These are phyloP conservation scores for Daldinia childiae DNA, from an alignment of 495 filamentous ascomycete species.

Conservation along the genomic window DNA sequence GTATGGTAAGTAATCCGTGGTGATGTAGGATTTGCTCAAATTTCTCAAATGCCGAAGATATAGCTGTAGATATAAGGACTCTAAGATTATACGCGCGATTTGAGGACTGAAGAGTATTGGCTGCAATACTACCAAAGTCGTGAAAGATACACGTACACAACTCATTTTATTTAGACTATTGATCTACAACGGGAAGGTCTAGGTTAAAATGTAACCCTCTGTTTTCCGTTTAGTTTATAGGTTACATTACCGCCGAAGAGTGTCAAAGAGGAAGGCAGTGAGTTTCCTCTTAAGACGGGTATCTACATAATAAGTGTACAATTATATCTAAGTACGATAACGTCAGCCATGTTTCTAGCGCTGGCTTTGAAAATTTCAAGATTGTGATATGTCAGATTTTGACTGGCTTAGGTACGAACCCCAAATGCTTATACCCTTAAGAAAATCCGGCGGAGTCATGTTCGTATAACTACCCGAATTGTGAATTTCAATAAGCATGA, in stretches of 20 bases:
- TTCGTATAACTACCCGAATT: not conserved
- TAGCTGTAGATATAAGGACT: not conserved
- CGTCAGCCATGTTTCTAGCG: not conserved
- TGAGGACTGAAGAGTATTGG: not conserved
- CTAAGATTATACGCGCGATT: not conserved
- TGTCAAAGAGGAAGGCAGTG: conserved; percentile 14
- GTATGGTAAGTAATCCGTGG: conserved; percentile 6
- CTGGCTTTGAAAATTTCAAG: not conserved
- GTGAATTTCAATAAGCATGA: not conserved
- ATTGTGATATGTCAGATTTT: not conserved
- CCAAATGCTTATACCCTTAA: not conserved
- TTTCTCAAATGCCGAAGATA: not conserved
- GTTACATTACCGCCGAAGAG: conserved; percentile 7
- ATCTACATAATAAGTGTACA: not conserved
- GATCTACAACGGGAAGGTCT: conserved; percentile 7
- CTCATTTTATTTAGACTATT: not conserved
- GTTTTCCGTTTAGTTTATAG: conserved; percentile 1
- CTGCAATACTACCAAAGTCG: not conserved
- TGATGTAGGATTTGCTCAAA: conserved; percentile 7
- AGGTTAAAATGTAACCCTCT: conserved; percentile 5
- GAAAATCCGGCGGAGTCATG: not conserved
- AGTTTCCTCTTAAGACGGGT: not conserved
- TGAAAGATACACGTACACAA: not conserved
- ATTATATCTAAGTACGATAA: not conserved
- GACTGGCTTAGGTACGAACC: conserved; percentile 14